Base-by-base conservation (phyloP, 1,139 yeast species). In the Debaryomyces sp. region DNA sequence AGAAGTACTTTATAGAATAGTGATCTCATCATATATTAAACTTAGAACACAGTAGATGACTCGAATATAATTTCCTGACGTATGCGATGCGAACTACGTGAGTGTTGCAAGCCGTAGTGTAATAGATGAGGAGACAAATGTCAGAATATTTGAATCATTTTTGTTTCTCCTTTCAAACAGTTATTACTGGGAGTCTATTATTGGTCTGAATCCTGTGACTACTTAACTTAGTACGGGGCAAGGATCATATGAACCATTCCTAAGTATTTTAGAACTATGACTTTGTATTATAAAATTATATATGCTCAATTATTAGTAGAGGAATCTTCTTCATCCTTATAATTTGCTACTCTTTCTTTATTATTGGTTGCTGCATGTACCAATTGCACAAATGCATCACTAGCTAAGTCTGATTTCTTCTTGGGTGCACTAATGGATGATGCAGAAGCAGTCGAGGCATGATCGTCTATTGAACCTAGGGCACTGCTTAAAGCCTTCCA, bases 351-450 rank as follows among this genome's bases (percentile, higher is more conserved):
- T 43, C 84, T 73, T 12, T 87, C 89, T 62, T 82, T 84, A 60
- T 87, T 85, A 48, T 82, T 75, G 30, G 81, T 70, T 0, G 92
- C 96, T 1, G 94, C 85, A 48, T 75, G 77, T 2, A 89, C 96
- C 52, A 89, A 80, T 61, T 85, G 92, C 36, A 84, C 87, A 66
- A 89, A 87, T 5, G 89, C 82, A 53, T 73, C 63, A 21, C 67
- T 61, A 4, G 72, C 64, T 46, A 66, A 47, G 23, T 51, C 55
- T 43, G 59, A 60, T 55, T 60, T 58, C 10, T 49, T 46, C 21
- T 43, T 51, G 8, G 61, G 60, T 5, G 59, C 48, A 40, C 52
- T 48, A 5, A 47, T 32, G 1, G 54, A 44, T 4, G 64, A 51
- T 38, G 60, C 54, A n/a, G 65, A 61, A 30, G 63, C 50, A 32